Conservation (phyloP, 1,284 basidiomycete species). For the Rhodofomes roseus region DNA sequence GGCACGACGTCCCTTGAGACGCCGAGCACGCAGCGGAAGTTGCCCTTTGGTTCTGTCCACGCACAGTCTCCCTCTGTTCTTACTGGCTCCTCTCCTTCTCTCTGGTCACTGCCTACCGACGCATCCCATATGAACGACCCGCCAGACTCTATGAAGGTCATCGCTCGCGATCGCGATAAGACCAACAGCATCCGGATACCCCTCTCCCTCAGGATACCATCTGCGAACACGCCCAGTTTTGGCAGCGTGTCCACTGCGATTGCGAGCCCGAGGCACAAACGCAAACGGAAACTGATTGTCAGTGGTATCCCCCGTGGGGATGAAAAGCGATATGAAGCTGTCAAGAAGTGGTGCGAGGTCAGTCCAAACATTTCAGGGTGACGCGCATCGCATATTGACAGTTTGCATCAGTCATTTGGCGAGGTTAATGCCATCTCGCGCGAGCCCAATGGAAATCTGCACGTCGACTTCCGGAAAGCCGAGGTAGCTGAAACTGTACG, state of each 20-base stretch:
- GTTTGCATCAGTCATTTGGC: slow-evolving; percentile 55
- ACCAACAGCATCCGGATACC: slow-evolving; percentile 21
- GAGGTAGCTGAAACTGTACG: slow-evolving; percentile 74
- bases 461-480: slow-evolving; percentile 64
- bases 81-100: slow-evolving; percentile 34
- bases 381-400: slow-evolving; percentile 5
- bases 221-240: slow-evolving; percentile 14
- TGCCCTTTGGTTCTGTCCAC: slow-evolving; percentile 46
- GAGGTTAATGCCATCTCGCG: slow-evolving; percentile 66
- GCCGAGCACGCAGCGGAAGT: slow-evolving; percentile 41
- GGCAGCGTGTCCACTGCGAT: slow-evolving; percentile 24
- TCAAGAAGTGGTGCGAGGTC: slow-evolving; percentile 71
- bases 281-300: slow-evolving; percentile 35
- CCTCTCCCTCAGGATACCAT: slow-evolving; percentile 20
- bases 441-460: slow-evolving; percentile 69
- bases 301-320: slow-evolving; percentile 35
- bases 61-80: slow-evolving; percentile 37
- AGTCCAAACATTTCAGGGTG: slow-evolving; percentile 13
- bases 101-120: slow-evolving; percentile 38
- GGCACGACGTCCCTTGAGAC: slow-evolving; percentile 36
- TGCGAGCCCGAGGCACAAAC: slow-evolving; percentile 23
- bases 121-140: slow-evolving; percentile 35
- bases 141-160: slow-evolving; percentile 27
- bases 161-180: slow-evolving; percentile 22
- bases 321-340: slow-evolving; percentile 29